Evolutionary conservation across 306 rosid genomes (phyloP).

Genomic region (Prunus campanulata): DNA sequence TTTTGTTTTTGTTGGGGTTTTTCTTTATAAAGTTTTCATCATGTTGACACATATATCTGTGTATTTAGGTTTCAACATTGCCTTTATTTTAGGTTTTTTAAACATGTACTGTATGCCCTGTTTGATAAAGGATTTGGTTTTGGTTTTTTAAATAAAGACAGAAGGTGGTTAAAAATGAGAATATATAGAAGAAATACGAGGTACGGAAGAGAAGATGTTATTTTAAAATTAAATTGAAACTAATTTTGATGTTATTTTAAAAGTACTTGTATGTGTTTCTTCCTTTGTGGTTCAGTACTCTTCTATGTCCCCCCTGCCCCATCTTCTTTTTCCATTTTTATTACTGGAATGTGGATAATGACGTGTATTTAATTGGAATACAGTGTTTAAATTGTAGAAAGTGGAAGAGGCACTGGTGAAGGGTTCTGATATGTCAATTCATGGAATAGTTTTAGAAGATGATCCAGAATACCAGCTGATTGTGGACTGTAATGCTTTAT

Average conservation of each 20-base stretch:
- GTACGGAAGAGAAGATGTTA: background rate
- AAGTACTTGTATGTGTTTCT: background rate
- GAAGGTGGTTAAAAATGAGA: background rate
- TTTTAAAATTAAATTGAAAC: too few relatives aligned
- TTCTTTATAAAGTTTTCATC: too few relatives aligned
- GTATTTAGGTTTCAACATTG: too few relatives aligned
- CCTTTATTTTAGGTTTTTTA: background rate
- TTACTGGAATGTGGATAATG: conserved; percentile 13
- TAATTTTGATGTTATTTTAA: too few relatives aligned
- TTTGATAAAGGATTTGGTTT: background rate
- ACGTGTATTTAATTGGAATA: conserved; percentile 16
- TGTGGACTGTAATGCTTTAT: background rate
- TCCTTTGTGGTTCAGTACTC: background rate
- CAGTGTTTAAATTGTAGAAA: conserved; percentile 30
- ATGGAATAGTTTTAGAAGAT: background rate
- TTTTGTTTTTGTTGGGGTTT: too few relatives aligned
- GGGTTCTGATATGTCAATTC: too few relatives aligned
- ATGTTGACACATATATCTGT: too few relatives aligned
- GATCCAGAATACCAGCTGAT: background rate
- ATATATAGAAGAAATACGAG: background rate
- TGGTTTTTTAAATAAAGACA: background rate
- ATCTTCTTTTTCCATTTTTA: background rate
- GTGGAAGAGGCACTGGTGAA: conserved; percentile 10
- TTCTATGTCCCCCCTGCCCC: conserved; percentile 4
- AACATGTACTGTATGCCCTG: background rate